Percentiles rank a stretch among this genome's conserved stretches.
phyloP scores from a whole-genome alignment of 2,329 filamentous ascomycete species.

The Paecilomyces fulvus region DNA sequence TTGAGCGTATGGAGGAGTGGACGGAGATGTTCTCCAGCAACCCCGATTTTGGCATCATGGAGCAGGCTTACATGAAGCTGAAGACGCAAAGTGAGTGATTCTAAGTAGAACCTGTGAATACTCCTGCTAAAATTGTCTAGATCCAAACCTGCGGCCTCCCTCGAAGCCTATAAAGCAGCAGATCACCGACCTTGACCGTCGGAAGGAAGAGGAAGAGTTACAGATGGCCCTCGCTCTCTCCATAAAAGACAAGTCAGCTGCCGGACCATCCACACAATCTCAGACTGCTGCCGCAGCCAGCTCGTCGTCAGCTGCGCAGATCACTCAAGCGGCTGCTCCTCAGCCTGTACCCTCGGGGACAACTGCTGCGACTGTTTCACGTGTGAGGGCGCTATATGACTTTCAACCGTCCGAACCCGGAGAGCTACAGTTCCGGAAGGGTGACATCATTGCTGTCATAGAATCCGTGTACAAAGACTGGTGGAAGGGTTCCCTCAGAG shows the following conservation, averaged over 20 bases:
- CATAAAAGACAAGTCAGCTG: conserved; percentile 67
- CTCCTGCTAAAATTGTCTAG: conserved; percentile 35
- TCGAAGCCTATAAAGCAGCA: conserved; percentile 89
- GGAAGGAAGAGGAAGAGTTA: conserved; percentile 93
- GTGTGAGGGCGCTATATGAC: conserved; percentile 87
- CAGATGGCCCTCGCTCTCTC: conserved; percentile 93
- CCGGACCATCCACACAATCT: conserved; percentile 26
- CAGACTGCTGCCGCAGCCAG: conserved; percentile 29
- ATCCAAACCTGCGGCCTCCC: conserved; percentile 82
- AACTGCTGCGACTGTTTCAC: conserved; percentile 90
- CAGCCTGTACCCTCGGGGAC: conserved; percentile 68
- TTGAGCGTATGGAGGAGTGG: conserved; percentile 96
- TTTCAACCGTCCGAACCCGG: conserved; percentile 90
- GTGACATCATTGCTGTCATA: conserved; percentile 92
- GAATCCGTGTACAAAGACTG: conserved; percentile 99
- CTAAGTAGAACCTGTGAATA: background rate
- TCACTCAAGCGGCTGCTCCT: conserved; percentile 55
- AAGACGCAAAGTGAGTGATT: conserved; percentile 55
- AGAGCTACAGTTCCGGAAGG: conserved; percentile 92
- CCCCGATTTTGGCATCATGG: conserved; percentile 93
- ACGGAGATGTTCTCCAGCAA: conserved; percentile 86
- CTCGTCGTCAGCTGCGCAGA: conserved; percentile 26
- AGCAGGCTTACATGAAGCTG: conserved; percentile 81
- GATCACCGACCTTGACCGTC: conserved; percentile 80
- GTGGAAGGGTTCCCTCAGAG: conserved; percentile 94